Conservation (phyloP, 164 flowering plant genomes). For the Kingdonia uniflora region DNA sequence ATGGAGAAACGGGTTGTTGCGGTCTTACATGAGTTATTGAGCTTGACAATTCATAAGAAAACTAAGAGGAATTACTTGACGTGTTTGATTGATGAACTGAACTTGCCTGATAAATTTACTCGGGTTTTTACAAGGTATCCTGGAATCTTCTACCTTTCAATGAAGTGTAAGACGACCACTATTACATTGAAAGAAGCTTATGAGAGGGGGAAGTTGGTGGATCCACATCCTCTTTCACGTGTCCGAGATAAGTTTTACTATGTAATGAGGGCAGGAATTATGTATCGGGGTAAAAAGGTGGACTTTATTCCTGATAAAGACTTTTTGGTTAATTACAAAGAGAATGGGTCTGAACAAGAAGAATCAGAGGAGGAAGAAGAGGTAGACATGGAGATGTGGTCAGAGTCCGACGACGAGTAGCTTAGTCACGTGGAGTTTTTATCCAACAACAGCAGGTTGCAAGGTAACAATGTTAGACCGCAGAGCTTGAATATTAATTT, state of each 20-base stretch:
- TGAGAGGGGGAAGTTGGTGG: conserved; percentile 55
- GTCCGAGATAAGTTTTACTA: conserved; percentile 59
- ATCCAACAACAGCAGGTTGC: no score
- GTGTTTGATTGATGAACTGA: conserved; percentile 71
- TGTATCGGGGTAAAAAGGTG: conserved; percentile 59
- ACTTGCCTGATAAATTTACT: conserved; percentile 80
- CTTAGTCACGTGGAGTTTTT: no score
- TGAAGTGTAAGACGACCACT: conserved; percentile 94
- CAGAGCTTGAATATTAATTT: no score
- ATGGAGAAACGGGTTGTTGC: conserved; percentile 98
- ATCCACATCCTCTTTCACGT: conserved; percentile 62
- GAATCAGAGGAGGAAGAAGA: conserved; percentile 44
- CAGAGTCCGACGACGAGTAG: not conserved
- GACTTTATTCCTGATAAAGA: conserved; percentile 25
- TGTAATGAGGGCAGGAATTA: conserved; percentile 88
- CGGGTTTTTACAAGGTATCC: conserved; percentile 89
- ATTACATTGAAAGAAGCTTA: conserved; percentile 79
- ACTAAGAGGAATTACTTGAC: conserved; percentile 90
- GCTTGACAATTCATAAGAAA: conserved; percentile 85
- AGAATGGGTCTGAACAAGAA: conserved; percentile 18
- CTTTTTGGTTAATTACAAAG: conserved; percentile 13
- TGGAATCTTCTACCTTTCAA: conserved; percentile 85
- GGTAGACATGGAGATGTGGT: conserved; percentile 21
- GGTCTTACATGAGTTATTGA: conserved; percentile 76
- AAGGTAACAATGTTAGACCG: no score